Percentiles rank a stretch among this genome's conserved stretches.
Evolutionary conservation across 495 filamentous ascomycete species (phyloP).

Genomic region (Jackrogersella minutella): DNA sequence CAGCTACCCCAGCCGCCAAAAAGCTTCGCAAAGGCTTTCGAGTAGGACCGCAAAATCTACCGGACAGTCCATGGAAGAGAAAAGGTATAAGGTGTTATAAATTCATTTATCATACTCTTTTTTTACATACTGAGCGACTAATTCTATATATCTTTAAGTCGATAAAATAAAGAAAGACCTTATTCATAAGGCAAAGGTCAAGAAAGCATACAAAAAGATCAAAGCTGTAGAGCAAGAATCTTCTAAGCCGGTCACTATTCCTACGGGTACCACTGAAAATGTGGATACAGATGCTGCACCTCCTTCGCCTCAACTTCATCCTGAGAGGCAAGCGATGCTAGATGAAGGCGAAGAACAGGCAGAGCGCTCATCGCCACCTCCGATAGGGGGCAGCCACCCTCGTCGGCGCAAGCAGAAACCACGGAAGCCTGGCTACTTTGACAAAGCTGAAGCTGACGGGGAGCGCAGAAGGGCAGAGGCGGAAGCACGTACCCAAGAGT

Average conservation of each 20-base stretch:
- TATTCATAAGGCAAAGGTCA: conserved; percentile 93
- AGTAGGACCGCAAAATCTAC: conserved; percentile 90
- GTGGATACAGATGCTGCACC: conserved; percentile 35
- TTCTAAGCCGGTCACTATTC: conserved; percentile 28
- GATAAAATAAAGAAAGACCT: conserved; percentile 91
- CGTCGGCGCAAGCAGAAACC: conserved; percentile 46
- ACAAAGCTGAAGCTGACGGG: conserved; percentile 76
- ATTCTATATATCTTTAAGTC: conserved; percentile 58
- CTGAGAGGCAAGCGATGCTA: conserved; percentile 74
- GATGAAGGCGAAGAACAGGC: conserved; percentile 38
- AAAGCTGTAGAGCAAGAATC: conserved; percentile 65
- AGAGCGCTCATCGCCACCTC: conserved; percentile 30
- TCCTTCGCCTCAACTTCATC: conserved; percentile 69
- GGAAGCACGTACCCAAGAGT: conserved; percentile 66
- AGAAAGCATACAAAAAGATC: conserved; percentile 90
- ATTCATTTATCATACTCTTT: conserved; percentile 44
- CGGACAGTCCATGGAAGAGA: conserved; percentile 88
- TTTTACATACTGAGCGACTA: conserved; percentile 12
- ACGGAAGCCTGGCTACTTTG: conserved; percentile 73
- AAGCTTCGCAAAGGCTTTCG: conserved; percentile 64
- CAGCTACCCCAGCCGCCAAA: conserved; percentile 49
- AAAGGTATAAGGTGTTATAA: too few relatives aligned
- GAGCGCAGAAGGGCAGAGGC: conserved; percentile 69
- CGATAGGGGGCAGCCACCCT: conserved; percentile 1
- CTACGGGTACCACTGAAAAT: conserved; percentile 18